These are phyloP conservation scores for Symbiodinium pilosum DNA, from an alignment of 73 alveolate species.

Conservation along the genomic window DNA sequence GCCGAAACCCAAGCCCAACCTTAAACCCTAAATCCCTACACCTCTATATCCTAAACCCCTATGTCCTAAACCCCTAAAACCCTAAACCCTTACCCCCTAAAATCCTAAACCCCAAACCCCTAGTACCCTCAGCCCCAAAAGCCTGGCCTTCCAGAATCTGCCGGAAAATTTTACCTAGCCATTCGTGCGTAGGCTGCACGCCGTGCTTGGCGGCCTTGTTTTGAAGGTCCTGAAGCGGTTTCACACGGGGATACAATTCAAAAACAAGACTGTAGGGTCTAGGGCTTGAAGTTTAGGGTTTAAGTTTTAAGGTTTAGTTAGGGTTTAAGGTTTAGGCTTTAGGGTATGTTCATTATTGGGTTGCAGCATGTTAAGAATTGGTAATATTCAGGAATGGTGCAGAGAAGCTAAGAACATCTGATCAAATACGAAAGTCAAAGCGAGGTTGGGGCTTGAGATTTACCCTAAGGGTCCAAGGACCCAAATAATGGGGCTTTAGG, in stretches of 20 bases:
- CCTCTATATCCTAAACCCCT: not conserved
- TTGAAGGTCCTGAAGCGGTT: not conserved
- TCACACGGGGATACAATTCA: too few species aligned
- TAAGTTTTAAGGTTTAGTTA: not conserved
- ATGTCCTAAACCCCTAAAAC: not conserved
- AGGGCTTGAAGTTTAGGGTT: not conserved
- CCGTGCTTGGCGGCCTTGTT: not conserved
- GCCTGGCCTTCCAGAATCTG: not conserved
- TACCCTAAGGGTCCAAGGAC: too few species aligned
- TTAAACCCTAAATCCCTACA: not conserved
- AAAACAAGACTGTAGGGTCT: not conserved
- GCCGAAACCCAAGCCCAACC: not conserved
- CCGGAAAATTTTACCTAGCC: not conserved
- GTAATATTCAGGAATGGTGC: too few species aligned
- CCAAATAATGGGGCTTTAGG: too few species aligned
- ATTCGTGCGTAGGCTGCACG: conserved; percentile 2
- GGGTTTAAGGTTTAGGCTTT: not conserved
- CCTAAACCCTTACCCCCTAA: not conserved
- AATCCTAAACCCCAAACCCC: not conserved
- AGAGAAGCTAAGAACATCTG: too few species aligned
- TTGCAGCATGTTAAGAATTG: too few species aligned
- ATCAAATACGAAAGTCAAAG: too few species aligned
- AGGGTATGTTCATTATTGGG: not conserved
- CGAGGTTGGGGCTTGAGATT: too few species aligned
- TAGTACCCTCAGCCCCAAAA: not conserved